phyloP scores from a whole-genome alignment of 2,329 filamentous ascomycete genomes.

The Alternaria ventricosa region DNA sequence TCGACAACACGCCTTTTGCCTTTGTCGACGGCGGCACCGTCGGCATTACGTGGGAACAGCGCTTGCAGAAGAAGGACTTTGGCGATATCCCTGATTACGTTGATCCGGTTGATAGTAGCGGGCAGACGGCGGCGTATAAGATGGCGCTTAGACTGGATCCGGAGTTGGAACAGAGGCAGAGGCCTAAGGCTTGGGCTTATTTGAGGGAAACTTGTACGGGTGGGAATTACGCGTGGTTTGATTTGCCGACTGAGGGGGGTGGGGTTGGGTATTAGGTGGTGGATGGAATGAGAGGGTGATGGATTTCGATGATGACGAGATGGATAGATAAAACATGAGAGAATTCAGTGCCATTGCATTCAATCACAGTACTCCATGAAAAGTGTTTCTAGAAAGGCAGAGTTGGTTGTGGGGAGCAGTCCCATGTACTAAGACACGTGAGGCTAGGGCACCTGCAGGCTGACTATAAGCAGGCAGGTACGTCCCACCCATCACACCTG shows the following conservation, averaged over 20 bases:
- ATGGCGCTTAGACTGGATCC: neutral
- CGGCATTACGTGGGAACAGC: slow-evolving; percentile 22
- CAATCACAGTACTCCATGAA: neutral
- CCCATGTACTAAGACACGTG: neutral
- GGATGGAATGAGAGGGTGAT: neutral
- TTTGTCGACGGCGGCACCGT: neutral
- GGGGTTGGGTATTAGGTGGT: neutral
- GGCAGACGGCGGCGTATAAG: neutral
- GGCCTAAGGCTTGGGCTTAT: neutral
- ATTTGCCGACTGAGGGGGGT: neutral
- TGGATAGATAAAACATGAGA: neutral
- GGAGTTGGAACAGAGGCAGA: neutral
- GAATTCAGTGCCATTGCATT: neutral
- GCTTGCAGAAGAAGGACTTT: slow-evolving; percentile 25
- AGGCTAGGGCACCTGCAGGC: neutral
- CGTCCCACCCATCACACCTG: neutral
- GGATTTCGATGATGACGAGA: neutral
- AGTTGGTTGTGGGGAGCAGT: neutral
- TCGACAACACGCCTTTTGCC: slow-evolving; percentile 7
- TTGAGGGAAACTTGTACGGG: neutral
- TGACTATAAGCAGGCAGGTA: neutral
- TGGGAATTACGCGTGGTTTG: neutral
- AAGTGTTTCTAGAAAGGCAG: neutral
- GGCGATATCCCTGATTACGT: neutral
- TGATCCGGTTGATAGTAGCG: neutral